Percentiles rank a stretch among this genome's conserved stretches.
These are phyloP conservation scores for Akanthomyces uredinophilus DNA, from an alignment of 2,329 filamentous ascomycete species.

Conservation along the genomic window DNA sequence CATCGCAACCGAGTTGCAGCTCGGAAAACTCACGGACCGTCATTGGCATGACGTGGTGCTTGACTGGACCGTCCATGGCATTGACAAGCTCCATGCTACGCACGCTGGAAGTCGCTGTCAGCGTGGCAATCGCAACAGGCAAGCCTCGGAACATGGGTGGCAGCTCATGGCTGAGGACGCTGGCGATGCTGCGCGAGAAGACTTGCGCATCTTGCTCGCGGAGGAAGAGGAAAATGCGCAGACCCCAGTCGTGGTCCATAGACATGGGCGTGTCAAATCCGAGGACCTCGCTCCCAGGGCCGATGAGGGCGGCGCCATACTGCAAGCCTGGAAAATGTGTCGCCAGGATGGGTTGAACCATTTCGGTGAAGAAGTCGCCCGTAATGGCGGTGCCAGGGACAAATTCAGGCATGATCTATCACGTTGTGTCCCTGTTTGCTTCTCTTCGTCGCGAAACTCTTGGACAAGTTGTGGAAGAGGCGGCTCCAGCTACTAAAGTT, in stretches of 20 bases:
- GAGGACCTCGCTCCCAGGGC: slow-evolving; percentile 11
- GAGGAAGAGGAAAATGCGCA: slow-evolving; percentile 6
- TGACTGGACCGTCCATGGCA: neutral
- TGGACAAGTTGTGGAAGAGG: too few relatives aligned
- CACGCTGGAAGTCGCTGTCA: neutral
- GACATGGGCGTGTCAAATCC: slow-evolving; percentile 13
- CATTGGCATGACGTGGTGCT: slow-evolving; percentile 6
- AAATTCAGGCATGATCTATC: neutral
- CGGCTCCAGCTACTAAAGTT: too few relatives aligned
- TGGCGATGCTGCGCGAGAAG: neutral
- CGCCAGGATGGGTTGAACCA: neutral
- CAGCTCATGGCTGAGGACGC: slow-evolving; percentile 2
- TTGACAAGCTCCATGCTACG: neutral
- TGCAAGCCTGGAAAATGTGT: neutral
- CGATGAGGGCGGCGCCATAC: slow-evolving; percentile 12
- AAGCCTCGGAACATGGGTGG: neutral
- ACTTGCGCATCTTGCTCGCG: neutral
- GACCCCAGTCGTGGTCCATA: slow-evolving; percentile 12
- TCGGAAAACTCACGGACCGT: neutral
- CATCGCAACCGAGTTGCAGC: slow-evolving; percentile 1
- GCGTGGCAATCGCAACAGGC: neutral
- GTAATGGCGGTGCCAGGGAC: neutral
- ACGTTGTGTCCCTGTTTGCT: too few relatives aligned
- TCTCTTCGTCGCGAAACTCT: too few relatives aligned
- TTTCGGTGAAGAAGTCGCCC: slow-evolving; percentile 1